Percentiles rank a stretch among this genome's conserved stretches.
These are phyloP conservation scores for Penicillium hesseltinei DNA, from an alignment of 2,329 filamentous ascomycete genomes.

Conservation along the genomic window DNA sequence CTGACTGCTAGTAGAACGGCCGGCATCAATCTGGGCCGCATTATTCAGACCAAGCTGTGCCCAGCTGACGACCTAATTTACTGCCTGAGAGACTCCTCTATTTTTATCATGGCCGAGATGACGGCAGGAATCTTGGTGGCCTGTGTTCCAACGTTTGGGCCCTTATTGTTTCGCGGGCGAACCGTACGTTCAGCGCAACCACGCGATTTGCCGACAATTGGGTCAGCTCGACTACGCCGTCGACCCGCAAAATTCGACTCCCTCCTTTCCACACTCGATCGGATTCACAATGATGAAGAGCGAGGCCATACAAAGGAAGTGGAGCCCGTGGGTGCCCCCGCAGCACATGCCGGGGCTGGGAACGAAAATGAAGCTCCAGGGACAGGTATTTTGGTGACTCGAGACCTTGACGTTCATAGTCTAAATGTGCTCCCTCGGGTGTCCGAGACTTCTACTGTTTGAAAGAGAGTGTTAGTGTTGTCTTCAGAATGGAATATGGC, in stretches of 20 bases:
- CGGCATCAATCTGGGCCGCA: conserved; percentile 14
- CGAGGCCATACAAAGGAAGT: neutral
- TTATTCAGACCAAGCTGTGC: conserved; percentile 12
- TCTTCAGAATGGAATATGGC: neutral
- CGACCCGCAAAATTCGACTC: conserved; percentile 2
- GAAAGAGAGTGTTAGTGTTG: neutral
- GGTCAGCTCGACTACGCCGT: neutral
- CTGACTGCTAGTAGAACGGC: conserved; percentile 9
- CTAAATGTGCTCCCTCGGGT: neutral
- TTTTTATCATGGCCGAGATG: conserved; percentile 15
- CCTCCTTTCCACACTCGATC: neutral
- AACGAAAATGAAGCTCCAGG: neutral
- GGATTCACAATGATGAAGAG: neutral
- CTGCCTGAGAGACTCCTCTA: conserved; percentile 11
- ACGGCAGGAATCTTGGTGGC: conserved; percentile 14
- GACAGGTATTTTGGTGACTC: conserved; percentile 2
- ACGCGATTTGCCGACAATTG: conserved; percentile 8
- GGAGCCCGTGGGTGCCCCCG: neutral
- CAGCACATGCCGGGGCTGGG: neutral
- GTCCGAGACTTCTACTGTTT: neutral
- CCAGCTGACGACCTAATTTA: conserved; percentile 4
- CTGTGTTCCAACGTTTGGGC: conserved; percentile 14
- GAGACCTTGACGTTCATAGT: conserved; percentile 3
- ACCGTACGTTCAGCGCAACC: neutral
- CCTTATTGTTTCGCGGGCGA: conserved; percentile 14